These are phyloP conservation scores for Neonectria magnoliae DNA, from an alignment of 2,329 filamentous ascomycete species.

Conservation along the genomic window DNA sequence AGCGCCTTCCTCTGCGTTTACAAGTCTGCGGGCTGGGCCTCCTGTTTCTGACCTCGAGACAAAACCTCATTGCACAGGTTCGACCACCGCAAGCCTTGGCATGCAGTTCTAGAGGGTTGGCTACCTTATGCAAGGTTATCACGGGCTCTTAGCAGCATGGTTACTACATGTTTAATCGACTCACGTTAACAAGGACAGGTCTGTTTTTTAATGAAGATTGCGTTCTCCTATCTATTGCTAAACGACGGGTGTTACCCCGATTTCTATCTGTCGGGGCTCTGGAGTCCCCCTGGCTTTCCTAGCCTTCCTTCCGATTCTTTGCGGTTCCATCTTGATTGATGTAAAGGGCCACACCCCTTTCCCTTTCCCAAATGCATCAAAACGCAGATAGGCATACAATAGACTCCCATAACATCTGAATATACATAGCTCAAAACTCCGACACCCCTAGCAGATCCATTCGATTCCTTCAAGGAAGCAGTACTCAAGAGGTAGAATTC, in stretches of 20 bases:
- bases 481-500: not conserved
- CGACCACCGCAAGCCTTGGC: no score
- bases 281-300: conserved; percentile 15
- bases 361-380: conserved; percentile 16
- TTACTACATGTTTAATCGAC: no score
- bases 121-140: not conserved
- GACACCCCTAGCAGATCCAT: conserved; percentile 15
- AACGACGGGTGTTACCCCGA: conserved; percentile 11
- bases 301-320: conserved; percentile 18
- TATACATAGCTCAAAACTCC: conserved; percentile 28
- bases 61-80: no score
- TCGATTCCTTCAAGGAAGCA: conserved; percentile 4
- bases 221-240: conserved; percentile 24
- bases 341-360: not conserved
- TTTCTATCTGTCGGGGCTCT: conserved; percentile 7
- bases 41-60: no score
- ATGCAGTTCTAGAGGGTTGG: no score
- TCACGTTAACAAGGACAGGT: not conserved
- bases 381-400: conserved; percentile 6
- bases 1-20: no score
- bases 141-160: not conserved
- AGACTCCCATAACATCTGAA: conserved; percentile 12
- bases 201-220: conserved; percentile 2
- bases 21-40: no score
- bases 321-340: conserved; percentile 18